phyloP scores from a whole-genome alignment of 1,139 yeast genomes.

The Hyphopichia burtonii region DNA sequence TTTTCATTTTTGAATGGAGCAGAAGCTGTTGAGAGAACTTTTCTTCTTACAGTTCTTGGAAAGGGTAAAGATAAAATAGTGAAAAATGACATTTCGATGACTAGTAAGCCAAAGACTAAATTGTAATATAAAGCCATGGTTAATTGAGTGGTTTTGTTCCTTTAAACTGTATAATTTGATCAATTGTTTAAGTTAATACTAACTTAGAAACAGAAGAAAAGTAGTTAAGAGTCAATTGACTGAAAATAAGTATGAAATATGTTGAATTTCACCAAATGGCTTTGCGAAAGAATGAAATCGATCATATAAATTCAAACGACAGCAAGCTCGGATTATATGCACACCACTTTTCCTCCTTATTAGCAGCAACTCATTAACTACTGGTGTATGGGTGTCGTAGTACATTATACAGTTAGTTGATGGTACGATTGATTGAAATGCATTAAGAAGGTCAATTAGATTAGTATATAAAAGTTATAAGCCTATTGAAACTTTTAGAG shows the following conservation, averaged over 20 bases:
- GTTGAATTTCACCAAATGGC: neutral
- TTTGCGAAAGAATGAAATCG: neutral
- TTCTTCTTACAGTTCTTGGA: conserved; percentile 73
- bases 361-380: neutral
- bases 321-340: neutral
- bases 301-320: neutral
- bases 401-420: too few species aligned
- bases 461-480: too few species aligned
- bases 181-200: neutral
- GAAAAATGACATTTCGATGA: conserved; percentile 79
- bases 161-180: neutral
- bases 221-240: neutral
- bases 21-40: conserved; percentile 60
- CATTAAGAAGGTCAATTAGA: too few species aligned
- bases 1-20: conserved; percentile 71
- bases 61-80: conserved; percentile 80
- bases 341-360: neutral
- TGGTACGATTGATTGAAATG: too few species aligned
- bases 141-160: neutral
- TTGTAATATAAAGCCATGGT: conserved; percentile 74
- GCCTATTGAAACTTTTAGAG: conserved; percentile 42
- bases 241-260: neutral
- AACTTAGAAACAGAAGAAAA: neutral
- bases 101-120: conserved; percentile 71
- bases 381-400: neutral